Conservation (phyloP, 2,329 filamentous ascomycete species). For the Tolypocladium amazonense region DNA sequence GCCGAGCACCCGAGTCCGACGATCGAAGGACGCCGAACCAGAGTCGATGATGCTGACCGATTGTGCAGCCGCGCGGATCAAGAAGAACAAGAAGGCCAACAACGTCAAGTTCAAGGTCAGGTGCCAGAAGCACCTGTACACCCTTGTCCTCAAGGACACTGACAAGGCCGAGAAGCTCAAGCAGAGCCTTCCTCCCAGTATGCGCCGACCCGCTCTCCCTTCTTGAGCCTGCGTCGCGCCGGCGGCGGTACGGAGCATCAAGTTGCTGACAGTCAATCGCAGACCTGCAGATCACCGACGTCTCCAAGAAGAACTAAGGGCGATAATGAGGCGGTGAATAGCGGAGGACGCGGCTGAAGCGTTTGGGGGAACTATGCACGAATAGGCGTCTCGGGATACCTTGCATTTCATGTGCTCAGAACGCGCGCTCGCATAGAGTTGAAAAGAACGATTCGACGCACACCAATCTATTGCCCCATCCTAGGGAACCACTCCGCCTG, state of each 20-base stretch:
- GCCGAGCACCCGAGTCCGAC: not conserved
- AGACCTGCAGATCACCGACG: conserved; percentile 44
- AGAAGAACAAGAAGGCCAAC: conserved; percentile 85
- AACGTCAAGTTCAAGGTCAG: conserved; percentile 99
- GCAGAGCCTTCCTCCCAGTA: conserved; percentile 97
- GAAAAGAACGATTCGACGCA: conserved; percentile 25
- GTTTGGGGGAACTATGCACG: conserved; percentile 27
- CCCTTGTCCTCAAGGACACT: conserved; percentile 93
- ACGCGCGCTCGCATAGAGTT: conserved; percentile 26
- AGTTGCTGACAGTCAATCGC: conserved; percentile 1
- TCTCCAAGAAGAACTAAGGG: conserved; percentile 41
- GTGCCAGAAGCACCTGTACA: conserved; percentile 94
- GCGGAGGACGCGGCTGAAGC: conserved; percentile 11
- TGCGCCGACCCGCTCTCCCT: conserved; percentile 24
- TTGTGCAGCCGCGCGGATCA: conserved; percentile 69
- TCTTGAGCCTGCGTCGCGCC: not conserved
- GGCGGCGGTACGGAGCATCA: not conserved
- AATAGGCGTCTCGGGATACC: conserved; percentile 46
- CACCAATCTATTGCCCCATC: not conserved
- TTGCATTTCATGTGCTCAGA: conserved; percentile 37
- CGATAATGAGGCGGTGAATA: conserved; percentile 11
- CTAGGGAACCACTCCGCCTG: not conserved
- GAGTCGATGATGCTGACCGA: conserved; percentile 15
- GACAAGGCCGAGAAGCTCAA: conserved; percentile 99
- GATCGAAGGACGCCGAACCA: not conserved